Conservation (phyloP, 768 basidiomycete species). For the Amyloporia xantha region DNA sequence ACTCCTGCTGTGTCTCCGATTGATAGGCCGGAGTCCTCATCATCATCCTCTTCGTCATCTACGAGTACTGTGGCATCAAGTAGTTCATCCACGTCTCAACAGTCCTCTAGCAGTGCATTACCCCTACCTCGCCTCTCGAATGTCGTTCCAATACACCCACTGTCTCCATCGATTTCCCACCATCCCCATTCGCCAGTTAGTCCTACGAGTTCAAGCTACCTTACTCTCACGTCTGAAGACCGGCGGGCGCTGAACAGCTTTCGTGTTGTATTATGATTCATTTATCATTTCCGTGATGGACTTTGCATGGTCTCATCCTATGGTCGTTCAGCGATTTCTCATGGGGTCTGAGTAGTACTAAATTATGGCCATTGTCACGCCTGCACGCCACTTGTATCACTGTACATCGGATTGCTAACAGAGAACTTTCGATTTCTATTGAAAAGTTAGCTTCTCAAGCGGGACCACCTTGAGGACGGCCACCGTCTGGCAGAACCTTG, state of each 20-base stretch:
- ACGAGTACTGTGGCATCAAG: background rate
- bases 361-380: too few relatives aligned
- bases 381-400: too few relatives aligned
- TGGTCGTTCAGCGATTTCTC: too few relatives aligned
- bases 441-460: too few relatives aligned
- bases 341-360: too few relatives aligned
- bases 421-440: too few relatives aligned
- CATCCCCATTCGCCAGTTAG: background rate
- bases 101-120: background rate
- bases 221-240: conserved; percentile 26
- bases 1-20: conserved; percentile 2
- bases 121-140: conserved; percentile 21
- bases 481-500: too few relatives aligned
- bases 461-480: too few relatives aligned
- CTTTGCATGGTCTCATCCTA: too few relatives aligned
- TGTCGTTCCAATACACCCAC: conserved; percentile 17
- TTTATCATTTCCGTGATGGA: background rate
- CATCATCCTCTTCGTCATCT: conserved; percentile 13
- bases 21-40: conserved; percentile 13
- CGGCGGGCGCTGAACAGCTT: conserved; percentile 29
- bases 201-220: background rate
- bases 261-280: conserved; percentile 23
- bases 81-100: background rate
- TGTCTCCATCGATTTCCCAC: background rate
- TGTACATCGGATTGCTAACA: too few relatives aligned